Evolutionary conservation across 2,329 filamentous ascomycete species (phyloP).

Genomic region (Cercospora brassicicola): DNA sequence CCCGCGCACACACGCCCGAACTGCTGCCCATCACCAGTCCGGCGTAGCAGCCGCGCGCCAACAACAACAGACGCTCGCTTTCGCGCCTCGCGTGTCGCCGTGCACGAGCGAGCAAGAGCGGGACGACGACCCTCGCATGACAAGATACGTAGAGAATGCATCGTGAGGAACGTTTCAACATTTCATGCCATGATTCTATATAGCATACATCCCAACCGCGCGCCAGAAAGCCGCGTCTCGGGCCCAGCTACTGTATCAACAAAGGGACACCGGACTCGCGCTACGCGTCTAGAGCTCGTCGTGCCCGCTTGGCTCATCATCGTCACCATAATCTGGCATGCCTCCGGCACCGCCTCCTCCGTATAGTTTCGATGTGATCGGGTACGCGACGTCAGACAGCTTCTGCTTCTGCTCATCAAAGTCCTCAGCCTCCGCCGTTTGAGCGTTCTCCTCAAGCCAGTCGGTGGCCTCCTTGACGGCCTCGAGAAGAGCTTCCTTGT

Average conservation of each 20-base stretch:
- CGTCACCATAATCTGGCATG: conserved; percentile 63
- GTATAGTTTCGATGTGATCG: conserved; percentile 98
- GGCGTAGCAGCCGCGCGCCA: background rate
- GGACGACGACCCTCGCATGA: background rate
- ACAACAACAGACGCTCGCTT: background rate
- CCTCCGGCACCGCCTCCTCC: conserved; percentile 56
- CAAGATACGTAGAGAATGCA: background rate
- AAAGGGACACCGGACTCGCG: conserved; percentile 1
- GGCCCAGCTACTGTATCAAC: conserved; percentile 15
- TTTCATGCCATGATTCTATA: conserved; percentile 25
- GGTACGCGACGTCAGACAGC: conserved; percentile 92
- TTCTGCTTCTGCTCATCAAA: conserved; percentile 99
- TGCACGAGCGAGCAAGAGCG: background rate
- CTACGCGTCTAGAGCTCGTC: conserved; percentile 49
- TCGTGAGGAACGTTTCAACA: background rate
- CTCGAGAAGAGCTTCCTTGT: conserved; percentile 94
- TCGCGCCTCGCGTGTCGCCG: background rate
- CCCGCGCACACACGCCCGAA: background rate
- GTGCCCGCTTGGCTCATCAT: conserved; percentile 60
- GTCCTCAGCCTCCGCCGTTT: conserved; percentile 83
- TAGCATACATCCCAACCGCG: conserved; percentile 21
- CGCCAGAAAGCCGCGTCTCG: background rate
- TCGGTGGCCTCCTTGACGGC: conserved; percentile 96
- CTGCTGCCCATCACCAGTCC: background rate
- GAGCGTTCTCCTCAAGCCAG: conserved; percentile 94